Conservation (phyloP, 176 grass and related monocot species). For the Carex myosuroides region DNA sequence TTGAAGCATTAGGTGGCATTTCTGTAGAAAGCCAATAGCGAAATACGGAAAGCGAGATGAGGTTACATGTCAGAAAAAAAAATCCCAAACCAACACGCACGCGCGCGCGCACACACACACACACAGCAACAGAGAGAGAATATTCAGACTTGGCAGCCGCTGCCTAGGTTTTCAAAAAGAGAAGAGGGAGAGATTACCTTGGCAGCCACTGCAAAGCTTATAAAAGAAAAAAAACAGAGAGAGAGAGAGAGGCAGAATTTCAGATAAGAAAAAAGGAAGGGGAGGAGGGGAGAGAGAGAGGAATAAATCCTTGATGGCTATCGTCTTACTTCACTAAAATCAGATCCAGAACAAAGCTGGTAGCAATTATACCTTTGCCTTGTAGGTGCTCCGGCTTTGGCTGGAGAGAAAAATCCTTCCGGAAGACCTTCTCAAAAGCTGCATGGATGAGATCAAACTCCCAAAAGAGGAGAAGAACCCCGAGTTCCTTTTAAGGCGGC, state of each 20-base stretch:
- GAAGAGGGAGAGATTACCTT: neutral
- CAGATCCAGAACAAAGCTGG: constrained; percentile 4
- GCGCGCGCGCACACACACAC: neutral
- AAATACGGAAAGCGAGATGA: neutral
- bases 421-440: constrained; percentile 65
- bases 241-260: neutral
- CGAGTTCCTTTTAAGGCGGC: constrained; percentile 46
- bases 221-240: neutral
- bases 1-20: neutral
- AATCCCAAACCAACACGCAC: neutral
- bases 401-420: constrained; percentile 89
- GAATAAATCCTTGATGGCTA: neutral
- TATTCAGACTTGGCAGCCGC: neutral
- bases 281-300: neutral
- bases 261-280: too few species aligned
- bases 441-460: constrained; percentile 80
- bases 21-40: neutral
- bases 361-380: constrained; percentile 20
- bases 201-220: neutral
- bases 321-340: neutral
- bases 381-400: constrained; percentile 90
- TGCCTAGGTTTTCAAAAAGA: neutral
- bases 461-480: constrained; percentile 72
- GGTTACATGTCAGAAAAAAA: neutral
- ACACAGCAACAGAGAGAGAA: neutral